A percentile compares a stretch with the other conserved stretches of the same genome.
phyloP scores from a whole-genome alignment of 768 basidiomycete genomes.

The Tricholomella constricta region DNA sequence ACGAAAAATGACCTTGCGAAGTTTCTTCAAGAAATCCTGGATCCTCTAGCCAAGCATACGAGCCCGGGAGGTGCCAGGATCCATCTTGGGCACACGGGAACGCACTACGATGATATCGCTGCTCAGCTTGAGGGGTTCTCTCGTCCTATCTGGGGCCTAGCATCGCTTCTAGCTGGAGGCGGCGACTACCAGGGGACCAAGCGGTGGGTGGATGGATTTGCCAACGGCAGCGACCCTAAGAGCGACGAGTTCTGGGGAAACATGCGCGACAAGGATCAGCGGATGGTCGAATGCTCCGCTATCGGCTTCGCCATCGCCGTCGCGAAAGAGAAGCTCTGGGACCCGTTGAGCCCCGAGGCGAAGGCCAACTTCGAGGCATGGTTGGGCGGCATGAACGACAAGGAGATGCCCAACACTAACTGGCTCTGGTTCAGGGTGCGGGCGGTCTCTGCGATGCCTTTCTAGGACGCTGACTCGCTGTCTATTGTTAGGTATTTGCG shows the following conservation, averaged over 20 bases:
- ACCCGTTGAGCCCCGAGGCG: constrained; percentile 52
- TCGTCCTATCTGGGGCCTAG: constrained; percentile 75
- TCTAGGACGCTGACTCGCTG: not conserved
- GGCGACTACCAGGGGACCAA: constrained; percentile 57
- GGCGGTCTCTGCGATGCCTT: not conserved
- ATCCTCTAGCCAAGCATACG: constrained; percentile 68
- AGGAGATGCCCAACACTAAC: constrained; percentile 83
- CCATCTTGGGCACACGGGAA: constrained; percentile 67
- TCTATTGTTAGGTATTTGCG: constrained; percentile 57
- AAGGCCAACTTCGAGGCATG: constrained; percentile 64
- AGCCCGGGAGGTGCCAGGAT: constrained; percentile 74
- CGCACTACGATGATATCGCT: constrained; percentile 72
- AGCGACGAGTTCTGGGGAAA: constrained; percentile 75
- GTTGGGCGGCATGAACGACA: constrained; percentile 78
- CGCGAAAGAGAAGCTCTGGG: constrained; percentile 65
- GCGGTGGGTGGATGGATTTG: constrained; percentile 67
- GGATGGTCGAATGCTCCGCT: constrained; percentile 83
- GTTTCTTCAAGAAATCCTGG: constrained; percentile 61
- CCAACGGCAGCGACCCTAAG: constrained; percentile 66
- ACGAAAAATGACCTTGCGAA: constrained; percentile 59
- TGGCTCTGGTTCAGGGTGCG: constrained; percentile 81
- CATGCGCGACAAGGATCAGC: constrained; percentile 73
- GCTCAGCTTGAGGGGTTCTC: constrained; percentile 79
- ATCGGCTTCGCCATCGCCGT: constrained; percentile 73
- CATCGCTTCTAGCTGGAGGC: constrained; percentile 66